Base-by-base conservation (phyloP, 2,329 filamentous ascomycete genomes). In the Rhinocladiella similis region DNA sequence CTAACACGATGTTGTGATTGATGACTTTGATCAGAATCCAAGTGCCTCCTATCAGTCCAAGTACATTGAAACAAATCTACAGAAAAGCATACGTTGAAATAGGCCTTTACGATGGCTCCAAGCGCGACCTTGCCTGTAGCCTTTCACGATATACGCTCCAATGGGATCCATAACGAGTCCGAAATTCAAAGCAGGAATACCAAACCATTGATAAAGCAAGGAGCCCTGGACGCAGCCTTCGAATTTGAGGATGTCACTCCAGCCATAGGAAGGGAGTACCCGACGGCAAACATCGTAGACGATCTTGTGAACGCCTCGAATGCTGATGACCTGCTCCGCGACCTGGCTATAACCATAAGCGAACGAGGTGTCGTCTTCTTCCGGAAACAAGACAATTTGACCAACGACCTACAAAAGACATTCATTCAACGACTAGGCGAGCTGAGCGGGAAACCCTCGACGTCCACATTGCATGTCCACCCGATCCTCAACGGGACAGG, bases 311-410 rank as follows among this genome's bases (percentile, higher is more conserved):
- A 83, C 20, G 81, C 83, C 0, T 75, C 80, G 0, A 84, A 89
- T 66, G 76, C 83, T 0, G 85, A 89, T 55, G 81, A 84, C 39
- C 72, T 88, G n/a, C 68, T 89, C 18, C 79, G 83, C 1, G 87
- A 89, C 63, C 74, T 90, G 0, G 87, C 85, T 27, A 84, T 89
- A 58, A 87, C 83, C 1, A 81, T 89, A 62, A 88, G 86, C 1
- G 81, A 83, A 57, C 81, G 86, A 0, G 86, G 86, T 9, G 86
- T 89, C 3, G 85, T 89, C 29, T 88, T 89, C 73, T 87, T 89
- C 72, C 81, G 85, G 18, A 78, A 81, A 27, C 86, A 90, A 61
- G 73, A 83, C 64, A 75, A 79, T 66, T 70, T 88, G 36, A 80
- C 78, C 61, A 80, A 87, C 66, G 82, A 84, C 1, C 77, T 86